Base-by-base conservation (phyloP, 2,329 filamentous ascomycete species). In the Botrytis paeoniae region DNA sequence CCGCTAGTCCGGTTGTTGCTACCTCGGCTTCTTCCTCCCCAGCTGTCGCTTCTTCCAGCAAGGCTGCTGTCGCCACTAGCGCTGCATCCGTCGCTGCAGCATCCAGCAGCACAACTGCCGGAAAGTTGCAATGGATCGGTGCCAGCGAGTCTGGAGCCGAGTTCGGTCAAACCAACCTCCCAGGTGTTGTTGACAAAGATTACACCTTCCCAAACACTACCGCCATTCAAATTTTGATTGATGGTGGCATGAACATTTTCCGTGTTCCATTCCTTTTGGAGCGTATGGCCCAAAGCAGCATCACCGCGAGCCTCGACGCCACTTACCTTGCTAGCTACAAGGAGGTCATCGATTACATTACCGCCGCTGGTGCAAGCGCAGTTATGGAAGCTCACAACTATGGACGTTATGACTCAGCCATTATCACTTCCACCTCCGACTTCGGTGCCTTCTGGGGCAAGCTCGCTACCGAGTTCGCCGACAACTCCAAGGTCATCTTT, bases 121-220 rank as follows among this genome's bases (percentile, higher is more conserved):
- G 76, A 61, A 76, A 71, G 43, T 74, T 77, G 35, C 61, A 74
- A 69, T 77, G 63, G 43, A 68, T 76, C 51, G 76, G 76, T 64
- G 78, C 77, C 60, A 79, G 78, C 68, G 79, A 90, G 78, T 86
- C 87, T 32, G 89, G 89, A 20, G 88, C 89, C 60, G 90, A 92
- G 76, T 91, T 91, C 74, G 89, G 89, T 59, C 83, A 86, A 73
- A 82, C 78, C 37, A 85, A 83, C 70, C 82, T 90, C 45, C 89
- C 89, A 2, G 89, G 89, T 16, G 80, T 81, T 1, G 83, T 87
- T 72, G 85, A 84, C 68, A 89, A 84, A 70, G 87, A 91, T 76
- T 92, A 86, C 78, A 89, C 83, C 35, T 91, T 88, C 85, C 88
- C 89, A 2, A 85, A 86, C 68, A 81, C 86, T 2, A 12, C 51